A percentile compares a stretch with the other conserved stretches of the same genome.
These are phyloP conservation scores for Coprinopsis marcescibilis DNA, from an alignment of 768 basidiomycete genomes.

Conservation along the genomic window DNA sequence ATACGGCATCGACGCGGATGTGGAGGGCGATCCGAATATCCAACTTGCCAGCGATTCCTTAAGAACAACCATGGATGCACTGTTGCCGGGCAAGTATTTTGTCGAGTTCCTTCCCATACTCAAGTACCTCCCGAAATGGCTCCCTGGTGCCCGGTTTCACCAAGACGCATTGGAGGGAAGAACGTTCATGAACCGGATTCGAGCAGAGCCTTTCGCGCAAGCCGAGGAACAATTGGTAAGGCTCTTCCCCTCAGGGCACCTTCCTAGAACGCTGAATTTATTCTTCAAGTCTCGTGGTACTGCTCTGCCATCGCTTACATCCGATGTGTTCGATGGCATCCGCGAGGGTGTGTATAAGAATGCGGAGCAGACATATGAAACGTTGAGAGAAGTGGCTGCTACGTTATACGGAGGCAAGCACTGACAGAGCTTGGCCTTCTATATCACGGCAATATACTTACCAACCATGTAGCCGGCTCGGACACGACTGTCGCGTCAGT, in stretches of 20 bases:
- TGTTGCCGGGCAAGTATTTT: constrained; percentile 23
- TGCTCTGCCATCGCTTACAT: not conserved
- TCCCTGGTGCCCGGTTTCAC: constrained; percentile 33
- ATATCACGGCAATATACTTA: not conserved
- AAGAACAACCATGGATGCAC: constrained; percentile 17
- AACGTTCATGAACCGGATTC: not conserved
- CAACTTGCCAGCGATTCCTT: constrained; percentile 20
- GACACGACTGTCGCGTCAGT: constrained; percentile 10
- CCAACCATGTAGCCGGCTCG: constrained; percentile 4
- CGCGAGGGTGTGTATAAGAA: not conserved
- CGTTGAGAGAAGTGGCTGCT: not conserved
- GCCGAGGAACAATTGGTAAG: not conserved
- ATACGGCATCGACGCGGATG: constrained; percentile 25
- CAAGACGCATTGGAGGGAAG: not conserved
- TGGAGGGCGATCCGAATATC: constrained; percentile 26
- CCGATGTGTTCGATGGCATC: not conserved
- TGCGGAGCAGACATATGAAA: not conserved
- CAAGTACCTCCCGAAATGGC: constrained; percentile 38
- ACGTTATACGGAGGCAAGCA: not conserved
- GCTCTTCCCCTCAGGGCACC: no score
- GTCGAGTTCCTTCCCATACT: constrained; percentile 27
- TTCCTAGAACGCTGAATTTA: no score
- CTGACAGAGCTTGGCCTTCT: not conserved
- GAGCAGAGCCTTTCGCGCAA: not conserved
- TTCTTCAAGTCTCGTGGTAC: not conserved